Evolutionary conservation across 2,329 filamentous ascomycete species (phyloP).

Genomic region (Waltergamsia citrina): DNA sequence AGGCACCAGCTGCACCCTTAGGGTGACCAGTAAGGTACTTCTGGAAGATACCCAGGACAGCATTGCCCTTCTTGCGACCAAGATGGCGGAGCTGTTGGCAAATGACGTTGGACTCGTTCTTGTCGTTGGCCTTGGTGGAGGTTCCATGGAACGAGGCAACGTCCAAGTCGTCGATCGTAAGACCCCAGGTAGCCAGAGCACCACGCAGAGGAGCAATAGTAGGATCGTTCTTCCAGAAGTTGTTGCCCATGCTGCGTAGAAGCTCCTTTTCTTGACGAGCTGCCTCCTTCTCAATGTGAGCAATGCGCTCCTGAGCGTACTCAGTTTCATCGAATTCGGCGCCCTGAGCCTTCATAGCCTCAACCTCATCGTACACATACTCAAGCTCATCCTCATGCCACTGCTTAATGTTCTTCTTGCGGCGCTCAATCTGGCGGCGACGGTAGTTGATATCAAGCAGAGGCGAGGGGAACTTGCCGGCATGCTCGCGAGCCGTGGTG

Average conservation of each 20-base stretch:
- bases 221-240: conserved; percentile 96
- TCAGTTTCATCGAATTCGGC: conserved; percentile 70
- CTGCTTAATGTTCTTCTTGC: conserved; percentile 87
- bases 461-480: conserved; percentile 88
- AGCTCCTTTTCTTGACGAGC: conserved; percentile 87
- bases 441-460: conserved; percentile 97
- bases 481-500: conserved; percentile 85
- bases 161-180: conserved; percentile 90
- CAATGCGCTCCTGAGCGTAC: conserved; percentile 75
- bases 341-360: conserved; percentile 78
- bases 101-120: conserved; percentile 97
- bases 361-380: conserved; percentile 85
- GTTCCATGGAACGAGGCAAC: conserved; percentile 99
- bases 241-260: conserved; percentile 87
- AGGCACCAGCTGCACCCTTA: conserved; percentile 97
- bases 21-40: conserved; percentile 98
- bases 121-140: conserved; percentile 97
- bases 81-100: conserved; percentile 94
- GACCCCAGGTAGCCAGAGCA: conserved; percentile 93
- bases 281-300: conserved; percentile 80
- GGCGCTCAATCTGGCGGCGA: conserved; percentile 85
- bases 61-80: conserved; percentile 92
- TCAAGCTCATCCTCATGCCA: conserved; percentile 95
- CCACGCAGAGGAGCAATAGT: conserved; percentile 92
- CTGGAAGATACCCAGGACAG: conserved; percentile 94